Conservation (phyloP, 2,329 filamentous ascomycete species). For the Verticillium zaregamsianum region DNA sequence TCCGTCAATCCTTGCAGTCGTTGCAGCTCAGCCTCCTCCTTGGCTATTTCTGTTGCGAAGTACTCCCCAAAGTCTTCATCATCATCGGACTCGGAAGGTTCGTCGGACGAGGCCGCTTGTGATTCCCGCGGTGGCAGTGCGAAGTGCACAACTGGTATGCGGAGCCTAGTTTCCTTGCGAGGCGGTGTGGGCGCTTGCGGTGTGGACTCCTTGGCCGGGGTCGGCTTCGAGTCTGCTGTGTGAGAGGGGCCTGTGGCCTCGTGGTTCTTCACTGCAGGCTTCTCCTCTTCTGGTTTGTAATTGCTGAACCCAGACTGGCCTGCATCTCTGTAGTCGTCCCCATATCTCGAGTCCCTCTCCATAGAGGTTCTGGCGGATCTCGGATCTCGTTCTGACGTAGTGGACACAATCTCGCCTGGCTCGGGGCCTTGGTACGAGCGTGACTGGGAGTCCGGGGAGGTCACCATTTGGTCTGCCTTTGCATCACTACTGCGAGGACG, state of each 20-base stretch:
- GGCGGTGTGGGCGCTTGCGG: neutral
- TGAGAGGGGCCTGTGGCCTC: neutral
- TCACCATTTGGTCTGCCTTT: slow-evolving; percentile 36
- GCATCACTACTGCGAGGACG: slow-evolving; percentile 51
- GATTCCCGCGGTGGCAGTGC: slow-evolving; percentile 33
- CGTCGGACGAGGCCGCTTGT: slow-evolving; percentile 24
- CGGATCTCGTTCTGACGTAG: slow-evolving; percentile 34
- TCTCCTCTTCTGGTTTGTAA: slow-evolving; percentile 3
- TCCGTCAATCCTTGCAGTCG: slow-evolving; percentile 37
- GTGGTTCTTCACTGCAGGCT: slow-evolving; percentile 8
- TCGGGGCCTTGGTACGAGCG: slow-evolving; percentile 39
- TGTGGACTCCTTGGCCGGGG: neutral
- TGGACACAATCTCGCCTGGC: slow-evolving; percentile 38
- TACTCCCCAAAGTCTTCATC: slow-evolving; percentile 57
- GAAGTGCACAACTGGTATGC: slow-evolving; percentile 28
- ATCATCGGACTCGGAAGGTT: slow-evolving; percentile 49
- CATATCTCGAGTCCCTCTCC: slow-evolving; percentile 9
- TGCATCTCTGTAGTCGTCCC: slow-evolving; percentile 6
- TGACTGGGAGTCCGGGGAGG: slow-evolving; percentile 28
- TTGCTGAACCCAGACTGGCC: slow-evolving; percentile 7
- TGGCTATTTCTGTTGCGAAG: slow-evolving; percentile 48
- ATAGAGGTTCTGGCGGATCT: slow-evolving; percentile 21
- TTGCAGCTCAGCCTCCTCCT: slow-evolving; percentile 45
- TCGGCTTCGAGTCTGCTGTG: neutral
- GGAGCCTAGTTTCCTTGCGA: slow-evolving; percentile 20